Conservation (phyloP, 768 basidiomycete genomes). For the Rhodotorula babjevae region DNA sequence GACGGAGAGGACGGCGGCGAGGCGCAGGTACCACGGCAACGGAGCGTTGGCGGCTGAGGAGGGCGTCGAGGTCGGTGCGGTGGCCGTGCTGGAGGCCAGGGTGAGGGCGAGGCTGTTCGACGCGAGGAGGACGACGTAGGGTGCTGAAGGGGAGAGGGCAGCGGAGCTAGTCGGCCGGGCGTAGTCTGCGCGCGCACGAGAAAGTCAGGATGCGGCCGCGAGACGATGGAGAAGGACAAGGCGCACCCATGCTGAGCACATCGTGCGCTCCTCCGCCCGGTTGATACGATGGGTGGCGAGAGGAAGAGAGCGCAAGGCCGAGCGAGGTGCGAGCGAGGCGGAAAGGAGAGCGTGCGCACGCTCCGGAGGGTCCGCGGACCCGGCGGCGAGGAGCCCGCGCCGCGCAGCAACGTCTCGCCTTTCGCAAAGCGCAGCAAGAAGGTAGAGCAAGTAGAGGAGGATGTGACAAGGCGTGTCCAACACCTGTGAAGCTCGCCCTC, state of each 20-base stretch:
- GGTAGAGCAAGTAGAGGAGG: background rate
- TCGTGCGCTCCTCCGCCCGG: background rate
- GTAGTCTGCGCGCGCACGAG: too few species aligned
- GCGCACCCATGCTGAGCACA: background rate
- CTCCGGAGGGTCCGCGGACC: background rate
- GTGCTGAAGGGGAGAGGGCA: too few species aligned
- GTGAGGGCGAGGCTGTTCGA: background rate
- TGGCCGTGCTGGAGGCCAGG: background rate
- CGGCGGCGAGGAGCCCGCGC: background rate
- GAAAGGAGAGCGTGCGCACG: too few species aligned
- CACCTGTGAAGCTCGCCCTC: conserved; percentile 14
- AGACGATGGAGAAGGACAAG: too few species aligned
- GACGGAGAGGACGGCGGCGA: background rate
- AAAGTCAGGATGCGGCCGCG: too few species aligned
- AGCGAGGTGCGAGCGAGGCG: background rate
- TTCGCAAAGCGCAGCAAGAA: background rate
- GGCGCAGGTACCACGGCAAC: background rate
- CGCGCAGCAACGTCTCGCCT: background rate
- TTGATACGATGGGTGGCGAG: too few species aligned
- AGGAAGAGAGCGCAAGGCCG: background rate
- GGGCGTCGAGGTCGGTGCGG: too few species aligned
- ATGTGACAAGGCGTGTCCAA: background rate
- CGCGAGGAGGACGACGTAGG: background rate
- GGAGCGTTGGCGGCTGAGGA: background rate
- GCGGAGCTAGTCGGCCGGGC: too few species aligned